These are phyloP conservation scores for Blepharisma japonicum DNA, from an alignment of 73 alveolate genomes.

Conservation along the genomic window DNA sequence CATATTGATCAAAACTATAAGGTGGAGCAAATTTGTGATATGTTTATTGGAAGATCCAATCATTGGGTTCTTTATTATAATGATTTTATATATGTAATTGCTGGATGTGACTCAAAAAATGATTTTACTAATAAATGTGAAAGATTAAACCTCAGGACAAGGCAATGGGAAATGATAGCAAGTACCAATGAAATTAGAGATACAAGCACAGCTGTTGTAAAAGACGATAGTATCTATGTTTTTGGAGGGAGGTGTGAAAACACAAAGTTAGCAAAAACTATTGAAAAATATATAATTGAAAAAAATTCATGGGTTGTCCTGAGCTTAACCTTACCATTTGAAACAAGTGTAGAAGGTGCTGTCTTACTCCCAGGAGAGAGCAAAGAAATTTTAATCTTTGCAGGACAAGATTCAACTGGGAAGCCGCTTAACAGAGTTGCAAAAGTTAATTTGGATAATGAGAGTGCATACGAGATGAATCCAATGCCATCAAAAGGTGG, in stretches of 20 bases:
- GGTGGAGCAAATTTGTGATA: background rate
- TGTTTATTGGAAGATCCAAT: slow-evolving; percentile 19
- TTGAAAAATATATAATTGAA: background rate
- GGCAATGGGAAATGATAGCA: slow-evolving; percentile 8
- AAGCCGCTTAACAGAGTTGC: background rate
- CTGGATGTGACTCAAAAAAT: slow-evolving; percentile 11
- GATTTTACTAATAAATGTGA: slow-evolving; percentile 29
- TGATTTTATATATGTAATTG: slow-evolving; percentile 22
- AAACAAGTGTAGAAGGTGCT: slow-evolving; percentile 24
- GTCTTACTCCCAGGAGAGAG: background rate
- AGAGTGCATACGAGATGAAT: background rate
- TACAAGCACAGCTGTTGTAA: slow-evolving; percentile 15
- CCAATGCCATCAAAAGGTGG: background rate
- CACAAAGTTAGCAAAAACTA: background rate
- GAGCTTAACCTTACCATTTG: background rate
- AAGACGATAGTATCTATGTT: background rate
- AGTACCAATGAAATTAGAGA: background rate
- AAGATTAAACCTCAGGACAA: background rate
- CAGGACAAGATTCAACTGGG: slow-evolving; percentile 22
- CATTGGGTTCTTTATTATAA: slow-evolving; percentile 16
- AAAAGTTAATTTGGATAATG: background rate
- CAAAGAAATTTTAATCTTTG: slow-evolving; percentile 18
- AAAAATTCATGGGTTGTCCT: background rate
- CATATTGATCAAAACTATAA: background rate
- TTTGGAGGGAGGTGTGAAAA: slow-evolving; percentile 14